phyloP scores from a whole-genome alignment of 345 rosid genomes.

The Eucalyptus curtisii region DNA sequence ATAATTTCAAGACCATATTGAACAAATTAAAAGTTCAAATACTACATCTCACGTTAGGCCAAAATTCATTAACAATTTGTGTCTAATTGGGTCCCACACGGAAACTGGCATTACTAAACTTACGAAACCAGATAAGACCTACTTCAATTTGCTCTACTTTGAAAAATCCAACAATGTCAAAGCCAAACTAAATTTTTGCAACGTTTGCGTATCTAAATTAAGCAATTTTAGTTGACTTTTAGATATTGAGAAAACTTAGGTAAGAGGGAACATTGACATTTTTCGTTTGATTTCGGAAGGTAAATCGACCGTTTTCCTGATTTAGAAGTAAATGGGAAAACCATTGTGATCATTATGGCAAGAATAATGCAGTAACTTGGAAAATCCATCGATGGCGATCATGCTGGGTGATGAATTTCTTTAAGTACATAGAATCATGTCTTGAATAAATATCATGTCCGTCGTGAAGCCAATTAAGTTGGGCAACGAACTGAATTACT shows the following conservation, averaged over 20 bases:
- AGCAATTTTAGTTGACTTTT: neutral
- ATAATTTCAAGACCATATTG: rapidly evolving
- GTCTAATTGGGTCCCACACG: neutral
- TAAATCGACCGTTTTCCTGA: neutral
- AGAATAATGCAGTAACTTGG: neutral
- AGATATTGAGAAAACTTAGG: neutral
- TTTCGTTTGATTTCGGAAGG: neutral
- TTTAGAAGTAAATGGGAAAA: neutral
- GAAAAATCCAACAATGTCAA: neutral
- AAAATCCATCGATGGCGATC: neutral
- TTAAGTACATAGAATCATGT: neutral
- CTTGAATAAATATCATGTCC: neutral
- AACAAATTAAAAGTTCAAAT: too few species aligned
- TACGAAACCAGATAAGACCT: neutral
- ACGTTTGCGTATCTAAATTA: neutral
- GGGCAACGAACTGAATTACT: neutral
- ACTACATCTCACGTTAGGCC: rapidly evolving
- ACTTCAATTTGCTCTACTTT: neutral
- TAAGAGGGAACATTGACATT: neutral
- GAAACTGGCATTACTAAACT: neutral
- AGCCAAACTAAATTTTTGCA: neutral
- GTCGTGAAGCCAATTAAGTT: neutral
- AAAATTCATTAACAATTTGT: too few species aligned
- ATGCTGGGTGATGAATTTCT: neutral
- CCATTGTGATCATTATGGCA: neutral